Evolutionary conservation across 257 asterid species (phyloP), one percentile per base, ranked within the genome.

Genomic region (Solanum bulbocastanum): DNA sequence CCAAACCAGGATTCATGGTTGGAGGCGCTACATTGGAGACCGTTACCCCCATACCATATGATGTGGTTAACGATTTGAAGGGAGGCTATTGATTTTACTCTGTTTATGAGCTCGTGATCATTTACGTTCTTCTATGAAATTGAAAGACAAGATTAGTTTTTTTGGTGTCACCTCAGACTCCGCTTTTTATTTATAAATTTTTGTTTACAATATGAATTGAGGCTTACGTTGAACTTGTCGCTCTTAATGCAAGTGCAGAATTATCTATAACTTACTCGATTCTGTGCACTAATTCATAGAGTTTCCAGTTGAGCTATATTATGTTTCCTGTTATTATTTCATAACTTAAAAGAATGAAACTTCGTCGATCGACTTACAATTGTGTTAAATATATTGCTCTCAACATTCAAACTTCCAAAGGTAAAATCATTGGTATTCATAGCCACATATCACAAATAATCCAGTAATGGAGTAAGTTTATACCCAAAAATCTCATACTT

Each of bases 1-100:
- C 98, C n/a, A 95, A 95, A 40, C 97, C 97, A 13, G 98, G 98
- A 8, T 95, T 94, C 86, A 92, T 95, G 98, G 98, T 95, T 20
- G 94, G 78, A 88, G 98, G 98, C 8, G 92, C 94, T 6, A 92
- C 95, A 1, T 89, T 96, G 87, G 98, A 96, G 91, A 95, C 98
- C 1, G 98, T 96, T 89, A 96, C 98, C 12, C 98, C 98, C 56
- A 96, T 95, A 42, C 98, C 98, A 2, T 96, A 69, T 86, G 88
- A 86, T 3, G 88, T 86, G 69, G 88, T 71, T 40, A 86, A 86
- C 10, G 88, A 86, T 86, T 75, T 86, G 71, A 86, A 86, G 83
- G 88, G 88, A 42, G 88, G 88, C 23, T 86, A 86, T 27, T 86
- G 66, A 86, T 73, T 42, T 66, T 39, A 30, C 18, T 18, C 42